These are phyloP conservation scores for Fraxinus pennsylvanica DNA, from an alignment of 257 asterid genomes.

Conservation along the genomic window DNA sequence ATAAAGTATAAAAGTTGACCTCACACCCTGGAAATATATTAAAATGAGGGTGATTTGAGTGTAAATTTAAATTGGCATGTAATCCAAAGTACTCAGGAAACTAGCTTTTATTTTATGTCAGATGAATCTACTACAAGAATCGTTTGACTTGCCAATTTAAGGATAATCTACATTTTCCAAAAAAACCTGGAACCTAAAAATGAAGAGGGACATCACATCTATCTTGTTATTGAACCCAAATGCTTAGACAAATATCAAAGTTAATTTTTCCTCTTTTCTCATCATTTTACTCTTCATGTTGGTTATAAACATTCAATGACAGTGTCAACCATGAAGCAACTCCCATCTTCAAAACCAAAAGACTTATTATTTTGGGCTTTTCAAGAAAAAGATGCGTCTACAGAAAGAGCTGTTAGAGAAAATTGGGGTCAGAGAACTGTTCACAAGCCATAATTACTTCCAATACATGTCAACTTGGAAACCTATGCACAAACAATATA, in stretches of 20 bases:
- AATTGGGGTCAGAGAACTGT: too few species aligned
- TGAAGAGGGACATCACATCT: neutral
- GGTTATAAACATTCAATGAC: neutral
- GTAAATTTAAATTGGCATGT: neutral
- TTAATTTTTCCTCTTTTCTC: neutral
- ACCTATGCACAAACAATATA: neutral
- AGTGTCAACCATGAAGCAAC: neutral
- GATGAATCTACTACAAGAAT: neutral
- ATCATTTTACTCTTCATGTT: neutral
- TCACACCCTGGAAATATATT: neutral
- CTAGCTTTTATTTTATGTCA: neutral
- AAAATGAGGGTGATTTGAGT: neutral
- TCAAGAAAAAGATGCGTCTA: neutral
- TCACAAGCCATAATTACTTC: too few species aligned
- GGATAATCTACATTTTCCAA: neutral
- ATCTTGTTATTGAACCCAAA: neutral
- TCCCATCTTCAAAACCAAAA: neutral
- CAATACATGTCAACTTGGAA: neutral
- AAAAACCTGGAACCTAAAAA: neutral
- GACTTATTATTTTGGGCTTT: neutral
- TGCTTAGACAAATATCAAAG: neutral
- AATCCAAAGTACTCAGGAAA: neutral
- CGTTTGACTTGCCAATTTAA: neutral
- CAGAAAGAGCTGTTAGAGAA: too few species aligned
- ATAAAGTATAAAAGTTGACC: neutral